Base-by-base conservation (phyloP, 257 asterid species). In the Coffea eugenioides region DNA sequence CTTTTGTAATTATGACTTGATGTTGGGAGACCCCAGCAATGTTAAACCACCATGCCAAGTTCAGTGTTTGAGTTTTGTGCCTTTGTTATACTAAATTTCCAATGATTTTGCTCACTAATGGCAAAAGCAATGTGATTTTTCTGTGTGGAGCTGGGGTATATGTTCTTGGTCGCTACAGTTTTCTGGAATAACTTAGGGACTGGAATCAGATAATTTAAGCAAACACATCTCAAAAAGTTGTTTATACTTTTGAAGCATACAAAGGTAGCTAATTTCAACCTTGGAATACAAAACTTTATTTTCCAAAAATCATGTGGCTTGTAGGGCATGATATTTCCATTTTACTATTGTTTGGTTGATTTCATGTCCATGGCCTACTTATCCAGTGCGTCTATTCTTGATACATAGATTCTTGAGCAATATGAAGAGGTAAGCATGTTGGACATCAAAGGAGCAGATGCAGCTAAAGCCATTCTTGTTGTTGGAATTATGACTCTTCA, bases 401-500 rank as follows among this genome's bases (percentile, higher is more conserved):
- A 41, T 74, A 46, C 51, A 76, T 89, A 96, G 99, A 20, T 92
- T 77, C 97, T 96, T 77, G 99, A 96, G 89, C 97, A 89, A 86
- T 96, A 92, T 79, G 98, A 98, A 54, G 99, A 96, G 89, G 92
- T 96, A 78, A 96, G 98, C 85, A 96, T 96, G 99, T 84, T 96
- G 90, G 99, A 96, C 88, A 92, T 96, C 79, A 96, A 96, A 88
- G 99, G 99, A 84, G 98, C 98, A 54, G 99, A 96, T 48, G 99
- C 99, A 83, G 80, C 97, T 80, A 96, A 96, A 88, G 95, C 85
- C 49, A 90, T 96, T 83, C 97, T 96, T 81, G 97, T 96, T 39
- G 97, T 96, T 79, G 99, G 99, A 43, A 96, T 96, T 73, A 96
- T 96, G 98, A 96, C 98, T 36, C 98, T 96, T 80, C 99, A 96